Evolutionary conservation across 2,329 filamentous ascomycete genomes (phyloP), one percentile per base, ranked within the genome.

Genomic region (Zymoseptoria tritici): DNA sequence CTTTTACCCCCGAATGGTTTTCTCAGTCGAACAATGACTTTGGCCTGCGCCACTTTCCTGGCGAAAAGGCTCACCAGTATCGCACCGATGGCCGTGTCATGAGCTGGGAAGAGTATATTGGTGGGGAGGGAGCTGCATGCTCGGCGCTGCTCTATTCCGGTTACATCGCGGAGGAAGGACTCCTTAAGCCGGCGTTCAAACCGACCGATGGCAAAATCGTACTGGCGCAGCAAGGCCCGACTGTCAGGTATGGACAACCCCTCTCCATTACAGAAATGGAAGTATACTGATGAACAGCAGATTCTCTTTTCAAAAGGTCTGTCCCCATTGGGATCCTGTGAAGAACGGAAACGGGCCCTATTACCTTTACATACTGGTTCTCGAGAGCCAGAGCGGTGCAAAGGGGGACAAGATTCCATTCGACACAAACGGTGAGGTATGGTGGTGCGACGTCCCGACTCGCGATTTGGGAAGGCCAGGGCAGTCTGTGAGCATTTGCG

Each of bases 71-170:
- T 4, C 79, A 90, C 60, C 92, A 95, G 71, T 93, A 88, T 77
- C 85, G 90, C 49, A 79, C 80, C 13, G 90, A 96, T 67, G 88
- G 90, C 0, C 79, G 85, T 2, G 73, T 78, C 3, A 77, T 86
- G 4, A 80, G 79, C 0, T 97, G 91, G 90, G 89, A 92, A 65
- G 88, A 95, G 68, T 97, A 96, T 71, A 84, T 88, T 58, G 73
- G 85, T 19, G 88, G 87, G 3, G 81, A 83, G 50, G 75, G 80
- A 63, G 26, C 75, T 72, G 62, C 78, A 76, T 62, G 75, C 73
- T 53, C 73, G 78, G 11, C 68, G 2, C 74, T 74, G 5, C 74
- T 82, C n/a, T 85, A 78, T 68, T 70, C 69, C 19, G 76, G 76
- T 53, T 76, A 74, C 19, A 71, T 75, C n/a, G 72, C 76, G 24